Percentiles rank a stretch among this genome's conserved stretches.
Evolutionary conservation across 805 yeast genomes (phyloP).

Genomic region (Wickerhamiella lipophila): DNA sequence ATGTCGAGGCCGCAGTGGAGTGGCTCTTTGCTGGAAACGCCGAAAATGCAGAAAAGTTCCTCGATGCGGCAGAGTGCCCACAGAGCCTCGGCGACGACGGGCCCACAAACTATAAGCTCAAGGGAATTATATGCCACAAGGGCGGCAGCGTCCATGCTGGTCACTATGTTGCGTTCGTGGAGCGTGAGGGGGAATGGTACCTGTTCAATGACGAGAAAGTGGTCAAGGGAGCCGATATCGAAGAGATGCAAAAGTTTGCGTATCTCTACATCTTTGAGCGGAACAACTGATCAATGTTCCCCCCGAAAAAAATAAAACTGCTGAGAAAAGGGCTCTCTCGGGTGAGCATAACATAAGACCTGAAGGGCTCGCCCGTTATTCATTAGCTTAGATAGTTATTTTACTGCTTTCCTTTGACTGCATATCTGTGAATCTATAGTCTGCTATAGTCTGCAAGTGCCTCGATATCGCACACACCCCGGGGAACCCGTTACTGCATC

Average conservation of each 20-base stretch:
- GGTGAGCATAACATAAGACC: too few relatives aligned
- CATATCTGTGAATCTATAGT: too few relatives aligned
- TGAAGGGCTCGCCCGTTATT: too few relatives aligned
- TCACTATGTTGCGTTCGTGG: constrained; percentile 73
- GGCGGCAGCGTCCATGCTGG: constrained; percentile 86
- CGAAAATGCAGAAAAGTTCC: constrained; percentile 68
- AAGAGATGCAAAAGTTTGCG: constrained; percentile 38
- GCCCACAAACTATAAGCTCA: constrained; percentile 37
- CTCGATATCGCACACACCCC: too few relatives aligned
- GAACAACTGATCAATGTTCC: too few relatives aligned
- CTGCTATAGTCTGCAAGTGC: too few relatives aligned
- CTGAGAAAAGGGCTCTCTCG: too few relatives aligned
- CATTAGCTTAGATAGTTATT: too few relatives aligned
- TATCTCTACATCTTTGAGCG: constrained; percentile 35
- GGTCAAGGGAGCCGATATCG: constrained; percentile 36
- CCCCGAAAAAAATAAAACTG: too few relatives aligned
- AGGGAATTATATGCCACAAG: constrained; percentile 72
- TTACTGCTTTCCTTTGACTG: too few relatives aligned
- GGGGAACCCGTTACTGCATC: too few relatives aligned
- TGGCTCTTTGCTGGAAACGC: constrained; percentile 75
- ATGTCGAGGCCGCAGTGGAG: constrained; percentile 68
- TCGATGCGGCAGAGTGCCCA: constrained; percentile 25
- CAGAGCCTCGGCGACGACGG: constrained; percentile 8
- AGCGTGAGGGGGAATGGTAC: constrained; percentile 48
- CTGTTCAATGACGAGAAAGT: constrained; percentile 85